Conservation (phyloP, 2,329 filamentous ascomycete species). For the Podosphaera fusca region DNA sequence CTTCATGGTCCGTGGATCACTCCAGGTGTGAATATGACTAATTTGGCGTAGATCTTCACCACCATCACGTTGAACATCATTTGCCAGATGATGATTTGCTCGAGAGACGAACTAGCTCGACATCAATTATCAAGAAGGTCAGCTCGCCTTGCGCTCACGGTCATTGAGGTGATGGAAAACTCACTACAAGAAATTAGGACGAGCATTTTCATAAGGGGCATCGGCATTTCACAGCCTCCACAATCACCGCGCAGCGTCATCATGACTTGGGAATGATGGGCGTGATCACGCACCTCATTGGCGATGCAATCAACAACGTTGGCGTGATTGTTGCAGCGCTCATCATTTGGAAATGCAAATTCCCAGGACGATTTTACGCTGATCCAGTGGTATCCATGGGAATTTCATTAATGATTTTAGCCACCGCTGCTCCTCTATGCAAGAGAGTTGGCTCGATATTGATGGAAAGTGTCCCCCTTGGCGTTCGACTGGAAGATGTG, state of each 20-base stretch:
- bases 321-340: slow-evolving; percentile 48
- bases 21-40: neutral
- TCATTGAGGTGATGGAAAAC: neutral
- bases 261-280: slow-evolving; percentile 49
- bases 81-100: too few relatives aligned
- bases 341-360: slow-evolving; percentile 42
- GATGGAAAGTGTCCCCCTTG: slow-evolving; percentile 39
- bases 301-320: slow-evolving; percentile 54
- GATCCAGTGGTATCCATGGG: slow-evolving; percentile 46
- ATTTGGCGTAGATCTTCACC: slow-evolving; percentile 8
- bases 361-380: slow-evolving; percentile 39
- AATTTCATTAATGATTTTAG: slow-evolving; percentile 50
- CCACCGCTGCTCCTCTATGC: slow-evolving; percentile 34
- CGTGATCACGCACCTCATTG: slow-evolving; percentile 45
- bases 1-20: slow-evolving; percentile 29
- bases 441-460: slow-evolving; percentile 40
- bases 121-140: neutral
- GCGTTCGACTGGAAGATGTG: slow-evolving; percentile 36
- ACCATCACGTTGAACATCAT: slow-evolving; percentile 9
- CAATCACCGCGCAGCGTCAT: slow-evolving; percentile 12
- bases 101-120: too few relatives aligned
- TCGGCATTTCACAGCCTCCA: neutral
- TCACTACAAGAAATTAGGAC: neutral
- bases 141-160: neutral
- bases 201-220: neutral